Evolutionary conservation across 2,329 filamentous ascomycete genomes (phyloP), one percentile per base, ranked within the genome.

Genomic region (Aspergillus caelatus): DNA sequence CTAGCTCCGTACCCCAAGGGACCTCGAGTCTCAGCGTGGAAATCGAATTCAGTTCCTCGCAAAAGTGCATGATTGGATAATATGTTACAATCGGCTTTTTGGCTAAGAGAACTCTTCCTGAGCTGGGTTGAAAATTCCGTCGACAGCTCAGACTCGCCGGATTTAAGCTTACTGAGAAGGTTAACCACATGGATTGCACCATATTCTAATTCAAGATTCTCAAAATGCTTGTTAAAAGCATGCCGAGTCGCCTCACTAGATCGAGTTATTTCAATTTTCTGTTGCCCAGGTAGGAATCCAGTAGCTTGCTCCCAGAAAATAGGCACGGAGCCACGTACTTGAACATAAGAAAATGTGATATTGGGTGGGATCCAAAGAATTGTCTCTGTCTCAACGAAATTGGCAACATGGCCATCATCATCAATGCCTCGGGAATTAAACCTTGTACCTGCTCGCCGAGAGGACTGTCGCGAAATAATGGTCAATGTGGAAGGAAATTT

Each of bases 351-450:
- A 75, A 98, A 98, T 61, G 93, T 88, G 8, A 93, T 87, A 0
- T 83, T 84, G 0, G 88, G 87, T 0, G 91, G 91, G 70, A 90
- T 90, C 90, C 92, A 97, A 74, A 96, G 94, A 46, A 94, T 88
- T 0, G 93, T 96, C 79, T 99, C 95, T 0, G 93, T 95, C 78
- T 99, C 95, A n/a, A 98, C 95, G 78, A 97, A 99, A 77, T 99
- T 99, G 65, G 95, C 94, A 32, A 98, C 95, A 71, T 98, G 93
- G 16, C 95, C 95, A 73, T 98, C 93, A 75, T 99, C 95, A 74
- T 99, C 95, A 67, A 99, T 97, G 45, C 95, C 95, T 69, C 95
- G 87, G n/a, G 94, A 91, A 77, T 98, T 98, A 83, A 98, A 99
- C 46, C 95, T 87, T 19, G 95, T 99, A 26, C 95, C 95, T 21